Base-by-base conservation (phyloP, 2,329 filamentous ascomycete genomes). In the Colletotrichum shisoi region DNA sequence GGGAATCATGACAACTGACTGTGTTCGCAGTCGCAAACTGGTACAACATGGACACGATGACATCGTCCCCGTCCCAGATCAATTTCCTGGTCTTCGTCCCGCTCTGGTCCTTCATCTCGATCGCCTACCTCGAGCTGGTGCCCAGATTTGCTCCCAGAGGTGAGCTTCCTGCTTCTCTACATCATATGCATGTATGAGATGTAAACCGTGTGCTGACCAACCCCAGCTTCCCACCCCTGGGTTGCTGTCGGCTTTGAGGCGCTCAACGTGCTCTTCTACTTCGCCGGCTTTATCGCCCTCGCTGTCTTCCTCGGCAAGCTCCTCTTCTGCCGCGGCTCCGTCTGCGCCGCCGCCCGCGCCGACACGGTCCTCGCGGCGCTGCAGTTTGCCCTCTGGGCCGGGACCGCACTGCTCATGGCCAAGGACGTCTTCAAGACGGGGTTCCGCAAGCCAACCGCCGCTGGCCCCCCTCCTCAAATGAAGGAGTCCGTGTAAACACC, bases 201-300 rank as follows among this genome's bases (percentile, higher is more conserved):
- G 12, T 19, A 3, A 2, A 13, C 7, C 5, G 9, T 3, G 11
- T 8, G 51, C 53, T 69, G 39, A 70, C 13, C 13, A 17, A 60
- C 5, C 4, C 5, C 42, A 82, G 79, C 78, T 45, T 81, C 81
- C 40, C 81, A 85, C 73, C 81, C 84, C 37, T 83, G 82, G 70
- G 79, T 77, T 12, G 78, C 81, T 48, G 73, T 88, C 40, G 79
- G 75, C 31, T 70, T 87, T 67, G 86, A 88, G 71, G 72, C 78
- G 40, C 62, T 80, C 71, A 88, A 87, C 74, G 77, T 81, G 4
- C 69, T 87, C 63, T 83, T 88, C 73, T 87, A 86, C 77, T 85
- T 89, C 74, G 79, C 81, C 21, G 86, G 85, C 63, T 88, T 88
- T 77, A 80, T 87, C 71, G 84, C 84, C 11, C 80, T 88, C 21